Base-by-base conservation (phyloP, 2,329 filamentous ascomycete species). In the Epicoccum nigrum region DNA sequence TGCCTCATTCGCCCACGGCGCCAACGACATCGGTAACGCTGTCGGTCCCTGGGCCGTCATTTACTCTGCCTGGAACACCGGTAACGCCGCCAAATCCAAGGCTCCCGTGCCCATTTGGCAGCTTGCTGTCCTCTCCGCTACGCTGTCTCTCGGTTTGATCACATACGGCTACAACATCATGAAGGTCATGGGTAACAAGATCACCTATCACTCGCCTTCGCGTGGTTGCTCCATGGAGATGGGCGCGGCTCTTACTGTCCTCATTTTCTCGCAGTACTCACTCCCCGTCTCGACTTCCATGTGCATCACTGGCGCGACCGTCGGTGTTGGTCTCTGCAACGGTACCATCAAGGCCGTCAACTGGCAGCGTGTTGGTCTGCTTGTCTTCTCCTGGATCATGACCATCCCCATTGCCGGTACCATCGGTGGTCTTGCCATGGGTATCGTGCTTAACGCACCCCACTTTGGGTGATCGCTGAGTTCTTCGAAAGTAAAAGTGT, bases 81-180 rank as follows among this genome's bases (percentile, higher is more conserved):
- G 88, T 46, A 77, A 77, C 23, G 80, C 86, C 4, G 78, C 83
- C 12, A 76, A 77, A 2, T 73, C 84, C 59, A 89, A 89, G 75
- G 82, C 85, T 3, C 72, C 81, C 0, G 88, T 92, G 0, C 86
- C 86, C 3, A 67, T 88, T 37, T 93, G 89, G 89, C 88, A 91
- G 73, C 81, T 92, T 46, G 89, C 86, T 42, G 86, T 92, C 15
- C 76, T 89, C 11, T 80, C 84, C 20, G 70, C 78, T 1, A 83
- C 79, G 31, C 86, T 90, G 67, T 89, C 81, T 38, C 33, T 69
- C 16, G 88, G 88, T 60, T 79, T 91, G 50, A 79, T 86, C 67
- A 90, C 87, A 12, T 91, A 90, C 64, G 88, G 88, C 8, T 91
- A 90, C 78, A 90, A 91, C 78, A 91, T 91, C 76, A 91, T 91